Base-by-base conservation (phyloP, 768 basidiomycete genomes). In the Amyloporia xantha region DNA sequence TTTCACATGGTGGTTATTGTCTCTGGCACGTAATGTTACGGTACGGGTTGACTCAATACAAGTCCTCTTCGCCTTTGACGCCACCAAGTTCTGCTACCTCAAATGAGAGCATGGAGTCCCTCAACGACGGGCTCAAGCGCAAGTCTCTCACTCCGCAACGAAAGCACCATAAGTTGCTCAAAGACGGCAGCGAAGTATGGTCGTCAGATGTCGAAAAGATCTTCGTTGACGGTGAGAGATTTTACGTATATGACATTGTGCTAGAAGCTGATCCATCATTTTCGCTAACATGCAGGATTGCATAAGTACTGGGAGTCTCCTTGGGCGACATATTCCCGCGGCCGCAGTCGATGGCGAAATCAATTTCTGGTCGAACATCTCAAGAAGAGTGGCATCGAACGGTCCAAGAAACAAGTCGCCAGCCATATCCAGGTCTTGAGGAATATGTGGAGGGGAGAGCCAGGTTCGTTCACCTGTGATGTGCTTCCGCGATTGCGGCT, bases 321-420 rank as follows among this genome's bases (percentile, higher is more conserved):
- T 0, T 87, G 83, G 77, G 86, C 86, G 0, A 83, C 81, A 35
- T 87, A 84, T 62, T 84, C 84, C 25, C 81, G 84, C 19, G 86
- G 87, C 26, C 81, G 87, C 58, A 84, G 81, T 56, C 71, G 86
- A 49, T 86, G 84, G 84, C 78, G 87, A 44, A 90, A 90, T 68
- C 86, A 89, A 67, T 91, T 84, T 62, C 78, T 91, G 53, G 87
- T 90, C 62, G 86, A 89, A 54, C 84, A 86, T 59, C 78, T 91
- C 51, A 73, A 81, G 48, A 81, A 79, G 54, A 69, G 73, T 30
- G 84, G 82, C 48, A 77, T 91, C 61, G 74, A 74, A 23, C 81
- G 88, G 36, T 76, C 85, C 39, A 90, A 90, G 74, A 90, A 91
- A 65, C 88, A 91, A 65, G 88, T 91, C 54, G 88, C 88, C n/a